A percentile compares a stretch with the other conserved stretches of the same genome.
Conservation (phyloP, 2,329 filamentous ascomycete genomes). For the Sarocladium strictum region DNA sequence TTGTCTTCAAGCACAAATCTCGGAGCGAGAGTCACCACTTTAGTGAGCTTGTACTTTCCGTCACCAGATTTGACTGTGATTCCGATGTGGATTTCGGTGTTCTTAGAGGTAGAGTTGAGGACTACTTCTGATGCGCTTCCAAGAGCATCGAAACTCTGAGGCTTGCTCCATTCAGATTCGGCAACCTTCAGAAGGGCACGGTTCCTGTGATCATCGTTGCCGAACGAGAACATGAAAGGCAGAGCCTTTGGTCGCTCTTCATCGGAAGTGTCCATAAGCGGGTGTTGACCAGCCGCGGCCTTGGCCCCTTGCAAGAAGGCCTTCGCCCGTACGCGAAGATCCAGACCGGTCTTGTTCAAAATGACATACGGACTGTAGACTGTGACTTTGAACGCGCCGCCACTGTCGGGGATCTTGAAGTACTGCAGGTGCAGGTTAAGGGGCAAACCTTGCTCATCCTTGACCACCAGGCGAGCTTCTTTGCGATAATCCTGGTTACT, state of each 20-base stretch:
- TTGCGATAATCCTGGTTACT: conserved; percentile 81
- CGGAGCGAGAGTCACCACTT: conserved; percentile 87
- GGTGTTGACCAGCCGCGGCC: conserved; percentile 74
- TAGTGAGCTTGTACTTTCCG: conserved; percentile 96
- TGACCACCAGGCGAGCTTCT: conserved; percentile 72
- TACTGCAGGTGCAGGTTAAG: conserved; percentile 86
- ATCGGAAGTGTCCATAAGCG: conserved; percentile 43
- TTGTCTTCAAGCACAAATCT: conserved; percentile 94
- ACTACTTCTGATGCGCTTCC: conserved; percentile 88
- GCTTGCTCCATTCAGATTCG: conserved; percentile 92
- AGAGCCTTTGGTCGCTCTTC: conserved; percentile 63
- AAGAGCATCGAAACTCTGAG: conserved; percentile 96
- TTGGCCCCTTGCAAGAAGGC: conserved; percentile 78
- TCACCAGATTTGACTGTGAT: conserved; percentile 85
- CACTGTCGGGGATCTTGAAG: conserved; percentile 81
- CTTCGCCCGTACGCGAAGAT: conserved; percentile 83
- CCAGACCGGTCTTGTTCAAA: conserved; percentile 88
- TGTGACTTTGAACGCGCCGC: conserved; percentile 92
- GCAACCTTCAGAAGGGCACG: conserved; percentile 81
- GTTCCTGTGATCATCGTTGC: conserved; percentile 84
- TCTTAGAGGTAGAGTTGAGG: conserved; percentile 63
- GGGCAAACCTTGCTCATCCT: conserved; percentile 75
- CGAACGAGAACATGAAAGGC: conserved; percentile 95
- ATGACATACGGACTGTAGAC: conserved; percentile 94
- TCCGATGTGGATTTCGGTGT: conserved; percentile 83